Percentiles rank a stretch among this genome's conserved stretches.
Conservation (phyloP, 192 early-diverging fungal genomes). For the Phycomyces blakesleeanus region DNA sequence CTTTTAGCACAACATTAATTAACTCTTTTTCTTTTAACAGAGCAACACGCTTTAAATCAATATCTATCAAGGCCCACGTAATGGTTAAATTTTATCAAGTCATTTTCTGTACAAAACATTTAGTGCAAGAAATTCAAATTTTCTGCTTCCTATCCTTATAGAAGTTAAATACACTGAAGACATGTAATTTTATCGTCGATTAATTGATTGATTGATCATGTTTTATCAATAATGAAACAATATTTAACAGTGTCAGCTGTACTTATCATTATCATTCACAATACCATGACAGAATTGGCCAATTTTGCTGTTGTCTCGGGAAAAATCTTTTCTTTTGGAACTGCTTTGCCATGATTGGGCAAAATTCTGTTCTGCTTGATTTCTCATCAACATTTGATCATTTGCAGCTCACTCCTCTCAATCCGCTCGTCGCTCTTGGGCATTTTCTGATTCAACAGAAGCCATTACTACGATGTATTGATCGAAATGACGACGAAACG, state of each 20-base stretch:
- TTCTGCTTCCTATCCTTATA: constrained; percentile 10
- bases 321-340: constrained; percentile 6
- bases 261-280: constrained; percentile 12
- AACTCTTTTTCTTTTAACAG: neutral
- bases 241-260: constrained; percentile 1
- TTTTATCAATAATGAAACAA: constrained; percentile 11
- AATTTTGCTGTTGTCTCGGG: constrained; percentile 6
- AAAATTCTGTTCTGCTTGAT: constrained; percentile 7
- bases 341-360: constrained; percentile 13
- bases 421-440: constrained; percentile 12
- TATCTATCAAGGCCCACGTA: constrained; percentile 5
- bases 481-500: constrained; percentile 15
- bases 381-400: constrained; percentile 9
- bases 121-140: constrained; percentile 8
- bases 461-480: constrained; percentile 3
- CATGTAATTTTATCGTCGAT: constrained; percentile 15
- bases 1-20: constrained; percentile 3
- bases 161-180: constrained; percentile 10
- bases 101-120: constrained; percentile 2
- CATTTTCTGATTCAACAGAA: constrained; percentile 11
- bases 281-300: constrained; percentile 9
- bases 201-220: constrained; percentile 16
- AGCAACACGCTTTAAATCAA: constrained; percentile 5
- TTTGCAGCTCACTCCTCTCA: neutral
- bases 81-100: constrained; percentile 12